Conservation (phyloP, 2,329 filamentous ascomycete species). For the Daldinia sp. region DNA sequence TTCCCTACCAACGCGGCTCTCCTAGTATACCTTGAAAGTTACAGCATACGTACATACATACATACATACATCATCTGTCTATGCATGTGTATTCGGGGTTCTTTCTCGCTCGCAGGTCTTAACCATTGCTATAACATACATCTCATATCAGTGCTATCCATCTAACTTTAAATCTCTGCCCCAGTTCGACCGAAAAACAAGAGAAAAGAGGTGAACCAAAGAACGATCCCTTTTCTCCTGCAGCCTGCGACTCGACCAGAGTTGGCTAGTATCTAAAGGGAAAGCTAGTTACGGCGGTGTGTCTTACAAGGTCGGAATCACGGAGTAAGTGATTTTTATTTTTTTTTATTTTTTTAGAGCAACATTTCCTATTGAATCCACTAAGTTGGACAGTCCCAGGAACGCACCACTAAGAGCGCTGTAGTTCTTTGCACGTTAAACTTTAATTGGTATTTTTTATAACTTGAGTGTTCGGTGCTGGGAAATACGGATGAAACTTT, state of each 20-base stretch:
- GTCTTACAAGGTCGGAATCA: slow-evolving; percentile 19
- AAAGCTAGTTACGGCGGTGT: slow-evolving; percentile 14
- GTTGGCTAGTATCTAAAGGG: slow-evolving; percentile 10
- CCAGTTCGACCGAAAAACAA: neutral
- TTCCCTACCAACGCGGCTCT: slow-evolving; percentile 13
- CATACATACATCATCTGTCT: too few species aligned
- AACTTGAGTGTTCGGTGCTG: neutral
- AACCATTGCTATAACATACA: neutral
- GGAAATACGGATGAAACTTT: neutral
- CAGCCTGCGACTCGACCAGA: slow-evolving; percentile 13
- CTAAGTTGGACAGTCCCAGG: slow-evolving; percentile 5
- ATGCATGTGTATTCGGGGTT: slow-evolving; percentile 7
- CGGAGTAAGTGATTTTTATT: slow-evolving; percentile 18
- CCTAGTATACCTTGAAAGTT: slow-evolving; percentile 19
- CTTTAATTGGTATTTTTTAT: neutral
- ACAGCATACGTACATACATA: too few species aligned
- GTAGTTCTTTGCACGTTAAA: neutral
- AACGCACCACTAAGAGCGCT: slow-evolving; percentile 8
- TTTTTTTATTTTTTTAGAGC: slow-evolving; percentile 1
- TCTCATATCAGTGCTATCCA: too few species aligned
- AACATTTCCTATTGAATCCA: slow-evolving; percentile 2
- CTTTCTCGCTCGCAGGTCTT: slow-evolving; percentile 4
- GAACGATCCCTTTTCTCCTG: slow-evolving; percentile 6
- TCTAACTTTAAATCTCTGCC: neutral
- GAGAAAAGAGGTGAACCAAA: slow-evolving; percentile 13